Conservation (phyloP, 1,139 yeast genomes). For the Sporopachydermia cereana region DNA sequence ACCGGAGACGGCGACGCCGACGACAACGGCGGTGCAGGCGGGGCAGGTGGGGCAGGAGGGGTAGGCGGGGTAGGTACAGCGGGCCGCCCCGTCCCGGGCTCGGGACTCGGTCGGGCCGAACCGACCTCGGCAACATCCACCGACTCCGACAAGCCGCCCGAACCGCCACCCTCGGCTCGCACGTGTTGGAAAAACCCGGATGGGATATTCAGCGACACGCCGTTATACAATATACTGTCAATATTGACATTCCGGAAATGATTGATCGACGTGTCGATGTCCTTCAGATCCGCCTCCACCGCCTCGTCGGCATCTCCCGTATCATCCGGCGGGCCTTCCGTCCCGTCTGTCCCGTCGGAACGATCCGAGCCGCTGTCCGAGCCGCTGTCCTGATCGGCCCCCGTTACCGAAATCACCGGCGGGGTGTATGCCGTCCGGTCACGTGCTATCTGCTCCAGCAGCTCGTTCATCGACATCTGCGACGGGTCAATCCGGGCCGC, state of each 20-base stretch:
- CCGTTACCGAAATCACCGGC: neutral
- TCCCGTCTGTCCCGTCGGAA: neutral
- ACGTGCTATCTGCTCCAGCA: neutral
- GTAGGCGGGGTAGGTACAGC: constrained; percentile 16
- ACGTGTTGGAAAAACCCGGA: constrained; percentile 2
- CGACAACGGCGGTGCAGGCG: constrained; percentile 8
- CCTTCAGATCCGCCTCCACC: constrained; percentile 21
- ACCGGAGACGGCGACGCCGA: constrained; percentile 8
- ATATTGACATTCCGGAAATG: constrained; percentile 27
- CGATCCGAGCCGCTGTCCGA: constrained; percentile 7
- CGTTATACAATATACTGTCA: constrained; percentile 27
- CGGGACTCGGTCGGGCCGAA: neutral
- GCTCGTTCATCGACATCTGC: neutral
- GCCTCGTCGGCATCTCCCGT: constrained; percentile 11
- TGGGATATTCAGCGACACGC: constrained; percentile 17
- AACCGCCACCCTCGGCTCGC: no score
- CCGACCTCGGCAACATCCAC: neutral
- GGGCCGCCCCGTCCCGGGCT: neutral
- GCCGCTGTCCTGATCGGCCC: constrained; percentile 19
- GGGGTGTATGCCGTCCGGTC: neutral
- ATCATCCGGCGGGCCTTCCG: constrained; percentile 10
- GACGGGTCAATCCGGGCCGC: neutral
- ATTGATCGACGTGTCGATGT: constrained; percentile 21
- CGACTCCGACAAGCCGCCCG: neutral
- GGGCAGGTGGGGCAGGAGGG: constrained; percentile 8